These are phyloP conservation scores for Suillus paluster DNA, from an alignment of 768 basidiomycete species.

Conservation along the genomic window DNA sequence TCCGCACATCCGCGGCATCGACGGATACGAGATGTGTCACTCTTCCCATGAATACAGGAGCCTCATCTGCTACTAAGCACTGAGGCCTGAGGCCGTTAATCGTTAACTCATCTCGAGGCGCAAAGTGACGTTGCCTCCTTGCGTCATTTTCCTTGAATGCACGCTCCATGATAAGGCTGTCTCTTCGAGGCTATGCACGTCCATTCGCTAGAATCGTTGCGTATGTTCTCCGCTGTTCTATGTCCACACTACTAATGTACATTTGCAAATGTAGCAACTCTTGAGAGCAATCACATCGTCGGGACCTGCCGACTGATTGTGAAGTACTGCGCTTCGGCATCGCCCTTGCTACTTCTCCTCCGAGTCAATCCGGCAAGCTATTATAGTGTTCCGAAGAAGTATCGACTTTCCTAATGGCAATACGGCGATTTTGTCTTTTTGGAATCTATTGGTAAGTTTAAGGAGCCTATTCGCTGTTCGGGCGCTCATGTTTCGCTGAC, in stretches of 20 bases:
- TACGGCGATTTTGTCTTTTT: conserved; percentile 12
- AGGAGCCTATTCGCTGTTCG: conserved; percentile 27
- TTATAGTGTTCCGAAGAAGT: conserved; percentile 12
- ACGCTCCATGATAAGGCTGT: conserved; percentile 33
- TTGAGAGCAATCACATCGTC: not conserved
- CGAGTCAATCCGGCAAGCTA: conserved; percentile 17
- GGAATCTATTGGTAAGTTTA: conserved; percentile 22
- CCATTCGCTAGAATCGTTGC: conserved; percentile 2
- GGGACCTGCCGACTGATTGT: conserved; percentile 16
- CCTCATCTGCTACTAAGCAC: conserved; percentile 5
- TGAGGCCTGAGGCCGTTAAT: not conserved
- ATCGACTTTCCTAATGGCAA: conserved; percentile 8
- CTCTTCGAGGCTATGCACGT: conserved; percentile 17
- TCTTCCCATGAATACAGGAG: conserved; percentile 30
- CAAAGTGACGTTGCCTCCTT: conserved; percentile 26
- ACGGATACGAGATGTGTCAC: conserved; percentile 25
- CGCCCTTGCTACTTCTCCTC: conserved; percentile 7
- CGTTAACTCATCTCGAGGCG: not conserved
- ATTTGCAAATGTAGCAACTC: conserved; percentile 3
- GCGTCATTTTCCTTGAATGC: conserved; percentile 27
- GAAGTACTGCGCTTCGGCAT: conserved; percentile 17
- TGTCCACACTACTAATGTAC: conserved; percentile 5
- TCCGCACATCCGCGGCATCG: conserved; percentile 36
- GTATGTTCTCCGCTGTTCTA: conserved; percentile 10
- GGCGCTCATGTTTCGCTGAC: conserved; percentile 24